A percentile compares a stretch with the other conserved stretches of the same genome.
These are phyloP conservation scores for Daphne laureola DNA, from an alignment of 441 rosid species.

Conservation along the genomic window DNA sequence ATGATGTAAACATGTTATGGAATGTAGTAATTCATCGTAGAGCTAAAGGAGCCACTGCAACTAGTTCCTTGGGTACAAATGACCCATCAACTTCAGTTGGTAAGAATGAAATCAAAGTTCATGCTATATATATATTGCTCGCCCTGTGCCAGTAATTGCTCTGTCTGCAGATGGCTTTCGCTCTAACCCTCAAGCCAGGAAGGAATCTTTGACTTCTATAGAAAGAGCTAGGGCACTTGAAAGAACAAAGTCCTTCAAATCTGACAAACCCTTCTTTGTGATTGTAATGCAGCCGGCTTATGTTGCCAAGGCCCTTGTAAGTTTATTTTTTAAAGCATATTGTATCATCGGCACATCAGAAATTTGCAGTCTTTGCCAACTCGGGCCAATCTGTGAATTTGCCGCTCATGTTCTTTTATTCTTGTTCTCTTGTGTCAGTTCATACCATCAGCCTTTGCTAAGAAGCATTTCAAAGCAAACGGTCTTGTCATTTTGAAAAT, in stretches of 20 bases:
- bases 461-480: constrained; percentile 8
- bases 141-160: no score
- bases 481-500: background rate
- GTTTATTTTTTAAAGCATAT: constrained; percentile 3
- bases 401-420: background rate
- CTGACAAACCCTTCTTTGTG: constrained; percentile 16
- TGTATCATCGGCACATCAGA: background rate
- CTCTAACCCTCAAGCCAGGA: no score
- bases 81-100: no score
- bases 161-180: no score
- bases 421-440: constrained; percentile 2
- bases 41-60: no score
- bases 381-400: background rate
- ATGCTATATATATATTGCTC: no score
- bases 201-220: background rate
- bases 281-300: constrained; percentile 20
- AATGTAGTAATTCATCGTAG: no score
- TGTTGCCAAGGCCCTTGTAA: constrained; percentile 13
- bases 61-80: no score
- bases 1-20: background rate
- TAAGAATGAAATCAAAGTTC: no score
- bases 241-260: constrained; percentile 14
- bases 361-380: no score
- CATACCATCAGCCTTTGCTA: constrained; percentile 4
- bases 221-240: constrained; percentile 12